Conservation (phyloP, 2,329 filamentous ascomycete species). For the Phialophora tarda region DNA sequence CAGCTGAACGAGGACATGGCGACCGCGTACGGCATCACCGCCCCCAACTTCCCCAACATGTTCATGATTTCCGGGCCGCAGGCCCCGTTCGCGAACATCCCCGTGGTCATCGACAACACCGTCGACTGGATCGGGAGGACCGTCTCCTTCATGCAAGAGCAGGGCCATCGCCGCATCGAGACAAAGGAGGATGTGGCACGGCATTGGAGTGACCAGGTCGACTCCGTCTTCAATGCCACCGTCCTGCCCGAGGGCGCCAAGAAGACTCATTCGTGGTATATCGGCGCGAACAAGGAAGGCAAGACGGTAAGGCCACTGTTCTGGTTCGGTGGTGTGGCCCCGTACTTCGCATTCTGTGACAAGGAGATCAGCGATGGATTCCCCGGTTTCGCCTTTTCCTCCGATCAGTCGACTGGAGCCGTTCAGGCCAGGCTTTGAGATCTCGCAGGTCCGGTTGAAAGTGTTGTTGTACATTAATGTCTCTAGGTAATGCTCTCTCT, state of each 20-base stretch:
- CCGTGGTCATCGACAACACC: slow-evolving; percentile 59
- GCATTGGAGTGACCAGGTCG: slow-evolving; percentile 57
- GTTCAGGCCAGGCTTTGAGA: slow-evolving; percentile 11
- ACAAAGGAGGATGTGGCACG: slow-evolving; percentile 52
- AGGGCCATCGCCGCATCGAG: slow-evolving; percentile 57
- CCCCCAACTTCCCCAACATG: slow-evolving; percentile 54
- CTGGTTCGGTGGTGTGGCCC: slow-evolving; percentile 28
- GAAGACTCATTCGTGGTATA: slow-evolving; percentile 56
- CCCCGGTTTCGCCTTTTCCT: slow-evolving; percentile 24
- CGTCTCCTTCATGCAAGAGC: slow-evolving; percentile 18
- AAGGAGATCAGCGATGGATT: slow-evolving; percentile 26
- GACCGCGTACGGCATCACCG: slow-evolving; percentile 50
- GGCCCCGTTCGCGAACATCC: slow-evolving; percentile 58
- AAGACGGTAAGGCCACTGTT: slow-evolving; percentile 46
- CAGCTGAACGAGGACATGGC: slow-evolving; percentile 43
- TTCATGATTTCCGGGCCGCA: slow-evolving; percentile 62
- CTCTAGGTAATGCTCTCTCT: not conserved
- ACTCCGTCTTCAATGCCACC: slow-evolving; percentile 52
- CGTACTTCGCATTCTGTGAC: slow-evolving; percentile 22
- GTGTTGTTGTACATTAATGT: not conserved
- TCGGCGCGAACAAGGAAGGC: slow-evolving; percentile 61
- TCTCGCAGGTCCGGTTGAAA: not conserved
- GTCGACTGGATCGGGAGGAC: slow-evolving; percentile 55
- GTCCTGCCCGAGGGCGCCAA: slow-evolving; percentile 54
- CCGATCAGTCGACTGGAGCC: slow-evolving; percentile 9